Conservation (phyloP, 192 early-diverging fungal species). For the Phlyctochytrium arcticum region DNA sequence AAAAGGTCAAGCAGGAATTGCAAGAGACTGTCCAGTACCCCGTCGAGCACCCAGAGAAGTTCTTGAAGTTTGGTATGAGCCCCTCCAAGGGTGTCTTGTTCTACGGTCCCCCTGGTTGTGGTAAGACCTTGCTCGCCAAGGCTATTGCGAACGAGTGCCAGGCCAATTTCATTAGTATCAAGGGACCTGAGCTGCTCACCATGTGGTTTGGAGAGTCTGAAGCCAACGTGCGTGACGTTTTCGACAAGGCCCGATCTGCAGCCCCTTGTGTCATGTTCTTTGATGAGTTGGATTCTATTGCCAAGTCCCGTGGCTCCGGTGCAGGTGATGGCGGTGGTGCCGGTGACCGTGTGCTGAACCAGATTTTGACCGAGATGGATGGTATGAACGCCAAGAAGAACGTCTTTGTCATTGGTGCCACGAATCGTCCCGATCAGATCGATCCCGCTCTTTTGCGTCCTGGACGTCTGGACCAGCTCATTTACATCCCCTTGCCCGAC, state of each 20-base stretch:
- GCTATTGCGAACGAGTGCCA: conserved; percentile 99
- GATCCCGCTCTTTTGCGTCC: conserved; percentile 95
- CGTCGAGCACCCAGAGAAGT: conserved; percentile 98
- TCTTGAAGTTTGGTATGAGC: conserved; percentile 97
- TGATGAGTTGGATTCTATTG: conserved; percentile 98
- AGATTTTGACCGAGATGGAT: conserved; percentile 99
- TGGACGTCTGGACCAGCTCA: conserved; percentile 97
- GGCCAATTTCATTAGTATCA: conserved; percentile 99
- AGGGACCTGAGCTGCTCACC: conserved; percentile 95
- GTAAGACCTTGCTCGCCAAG: conserved; percentile 98
- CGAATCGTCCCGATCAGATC: conserved; percentile 98
- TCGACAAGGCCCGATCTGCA: conserved; percentile 97
- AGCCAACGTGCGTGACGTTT: conserved; percentile 98
- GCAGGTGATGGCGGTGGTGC: conserved; percentile 87
- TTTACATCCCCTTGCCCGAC: conserved; percentile 96
- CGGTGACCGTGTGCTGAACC: conserved; percentile 97
- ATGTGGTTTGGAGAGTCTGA: conserved; percentile 99
- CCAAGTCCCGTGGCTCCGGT: conserved; percentile 84
- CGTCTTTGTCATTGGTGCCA: conserved; percentile 99
- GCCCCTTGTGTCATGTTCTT: conserved; percentile 99
- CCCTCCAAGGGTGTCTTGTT: conserved; percentile 97
- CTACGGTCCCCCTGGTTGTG: conserved; percentile 98
- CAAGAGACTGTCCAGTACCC: conserved; percentile 99
- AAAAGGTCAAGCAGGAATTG: conserved; percentile 96
- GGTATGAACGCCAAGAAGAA: conserved; percentile 99